A percentile compares a stretch with the other conserved stretches of the same genome.
Conservation (phyloP, 2,329 filamentous ascomycete genomes). For the Tolypocladium cylindrosporum region DNA sequence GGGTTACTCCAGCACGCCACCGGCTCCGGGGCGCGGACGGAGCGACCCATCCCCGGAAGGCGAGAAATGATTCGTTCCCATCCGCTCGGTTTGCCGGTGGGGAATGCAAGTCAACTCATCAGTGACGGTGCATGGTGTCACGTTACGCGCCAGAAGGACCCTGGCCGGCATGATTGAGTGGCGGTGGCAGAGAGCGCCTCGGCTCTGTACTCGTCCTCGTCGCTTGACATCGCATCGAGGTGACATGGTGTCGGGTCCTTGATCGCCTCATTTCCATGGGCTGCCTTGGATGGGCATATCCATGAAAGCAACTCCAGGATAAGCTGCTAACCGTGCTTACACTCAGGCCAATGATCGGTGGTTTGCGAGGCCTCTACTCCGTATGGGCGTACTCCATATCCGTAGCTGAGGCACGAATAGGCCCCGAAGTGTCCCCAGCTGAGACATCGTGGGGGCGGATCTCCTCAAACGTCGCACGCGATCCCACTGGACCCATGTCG, state of each 20-base stretch:
- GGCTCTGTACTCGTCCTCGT: no score
- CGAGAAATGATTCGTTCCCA: constrained; percentile 4
- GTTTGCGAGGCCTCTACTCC: not conserved
- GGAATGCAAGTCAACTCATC: not conserved
- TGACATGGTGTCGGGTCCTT: not conserved
- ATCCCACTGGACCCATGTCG: not conserved
- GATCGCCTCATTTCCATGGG: not conserved
- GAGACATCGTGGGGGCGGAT: not conserved
- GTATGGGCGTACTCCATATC: no score
- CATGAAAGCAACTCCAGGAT: not conserved
- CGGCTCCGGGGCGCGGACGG: not conserved
- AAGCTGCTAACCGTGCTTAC: not conserved
- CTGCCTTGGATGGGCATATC: no score
- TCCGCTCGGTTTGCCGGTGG: constrained; percentile 1
- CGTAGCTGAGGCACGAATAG: not conserved
- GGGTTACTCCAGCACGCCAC: not conserved
- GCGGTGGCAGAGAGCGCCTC: not conserved
- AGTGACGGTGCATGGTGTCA: not conserved
- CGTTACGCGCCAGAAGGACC: not conserved
- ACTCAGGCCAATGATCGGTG: not conserved
- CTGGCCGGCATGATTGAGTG: not conserved
- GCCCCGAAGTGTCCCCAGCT: not conserved
- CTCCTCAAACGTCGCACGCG: not conserved
- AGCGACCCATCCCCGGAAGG: not conserved
- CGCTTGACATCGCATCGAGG: not conserved